Conservation (phyloP, 208 protist genomes). For the Wallacemonas sp. region DNA sequence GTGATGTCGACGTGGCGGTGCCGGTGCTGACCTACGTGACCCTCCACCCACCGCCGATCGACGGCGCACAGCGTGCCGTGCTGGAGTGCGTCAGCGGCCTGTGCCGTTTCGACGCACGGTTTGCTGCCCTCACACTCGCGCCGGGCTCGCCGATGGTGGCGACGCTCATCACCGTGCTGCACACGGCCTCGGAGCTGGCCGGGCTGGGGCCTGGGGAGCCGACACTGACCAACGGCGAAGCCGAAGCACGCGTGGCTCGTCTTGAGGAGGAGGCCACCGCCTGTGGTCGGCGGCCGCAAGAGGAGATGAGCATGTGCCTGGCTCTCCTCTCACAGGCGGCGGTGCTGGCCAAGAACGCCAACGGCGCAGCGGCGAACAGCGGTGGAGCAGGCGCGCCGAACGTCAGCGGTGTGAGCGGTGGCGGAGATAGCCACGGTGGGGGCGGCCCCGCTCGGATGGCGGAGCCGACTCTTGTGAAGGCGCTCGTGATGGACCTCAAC, state of each 20-base stretch:
- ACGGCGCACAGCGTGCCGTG: not conserved
- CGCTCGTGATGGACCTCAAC: not conserved
- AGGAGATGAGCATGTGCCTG: not conserved
- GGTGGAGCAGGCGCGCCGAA: not conserved
- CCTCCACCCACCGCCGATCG: not conserved
- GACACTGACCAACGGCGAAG: constrained; percentile 16
- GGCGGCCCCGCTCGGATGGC: not conserved
- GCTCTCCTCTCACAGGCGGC: not conserved
- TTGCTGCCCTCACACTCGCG: not conserved
- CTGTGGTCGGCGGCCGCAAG: not conserved
- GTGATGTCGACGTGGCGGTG: constrained; percentile 22
- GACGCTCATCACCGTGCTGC: constrained; percentile 34
- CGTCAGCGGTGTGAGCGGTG: not conserved
- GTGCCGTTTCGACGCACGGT: not conserved
- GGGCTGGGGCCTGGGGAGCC: constrained; percentile 23
- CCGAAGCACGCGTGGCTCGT: not conserved
- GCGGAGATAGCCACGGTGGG: not conserved
- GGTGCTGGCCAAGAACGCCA: not conserved
- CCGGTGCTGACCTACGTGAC: not conserved
- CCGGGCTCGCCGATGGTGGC: constrained; percentile 21
- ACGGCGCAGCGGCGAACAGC: not conserved
- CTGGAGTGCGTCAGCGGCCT: not conserved
- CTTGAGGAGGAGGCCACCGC: not conserved
- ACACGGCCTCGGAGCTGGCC: constrained; percentile 15
- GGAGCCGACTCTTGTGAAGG: not conserved